Evolutionary conservation across 2,329 filamentous ascomycete genomes (phyloP), one percentile per base, ranked within the genome.

Genomic region (Epichloe hybrida): DNA sequence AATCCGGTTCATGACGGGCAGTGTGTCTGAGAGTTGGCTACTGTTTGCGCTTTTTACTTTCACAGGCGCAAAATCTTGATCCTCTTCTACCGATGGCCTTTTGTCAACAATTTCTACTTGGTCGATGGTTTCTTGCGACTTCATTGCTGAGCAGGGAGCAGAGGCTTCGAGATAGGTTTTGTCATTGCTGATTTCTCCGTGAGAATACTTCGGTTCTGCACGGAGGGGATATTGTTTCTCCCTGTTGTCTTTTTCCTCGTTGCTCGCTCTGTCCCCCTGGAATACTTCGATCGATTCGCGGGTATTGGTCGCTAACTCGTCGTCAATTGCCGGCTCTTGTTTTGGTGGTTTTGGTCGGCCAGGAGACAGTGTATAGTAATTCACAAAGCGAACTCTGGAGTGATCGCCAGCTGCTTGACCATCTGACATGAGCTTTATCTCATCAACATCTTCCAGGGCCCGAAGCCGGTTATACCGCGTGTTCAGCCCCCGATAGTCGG

Each of bases 361-460:
- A 9, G 84, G 84, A 56, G 86, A 89, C n/a, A 86, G 77, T 1
- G 89, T 95, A 62, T 91, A 95, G 64, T 95, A 95, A 62, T 95
- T 95, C 52, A 88, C 74, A 59, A 95, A 95, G 15, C 88, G 77
- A 11, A 93, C 78, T 49, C 83, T 73, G 2, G 72, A 69, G 2
- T 69, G 59, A 3, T 69, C 53, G 2, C 52, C 53, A 12, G 48
- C 38, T 2, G 56, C 52, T 17, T 57, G 53, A 1, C 56, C 56
- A 44, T 51, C 52, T 31, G 17, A 56, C 44, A 55, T 50, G 42
- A 58, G 55, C 46, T 60, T 65, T 2, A 76, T 58, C 55, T 84
- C 80, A 51, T 86, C 77, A 4, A 81, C 70, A 60, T 86, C 82
- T 62, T 95, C 88, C 9, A 95, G 69, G 2, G 75, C 77, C 50